Evolutionary conservation across 1,284 basidiomycete species (phyloP), one percentile per base, ranked within the genome.

Genomic region (Apiotrichum gracile): DNA sequence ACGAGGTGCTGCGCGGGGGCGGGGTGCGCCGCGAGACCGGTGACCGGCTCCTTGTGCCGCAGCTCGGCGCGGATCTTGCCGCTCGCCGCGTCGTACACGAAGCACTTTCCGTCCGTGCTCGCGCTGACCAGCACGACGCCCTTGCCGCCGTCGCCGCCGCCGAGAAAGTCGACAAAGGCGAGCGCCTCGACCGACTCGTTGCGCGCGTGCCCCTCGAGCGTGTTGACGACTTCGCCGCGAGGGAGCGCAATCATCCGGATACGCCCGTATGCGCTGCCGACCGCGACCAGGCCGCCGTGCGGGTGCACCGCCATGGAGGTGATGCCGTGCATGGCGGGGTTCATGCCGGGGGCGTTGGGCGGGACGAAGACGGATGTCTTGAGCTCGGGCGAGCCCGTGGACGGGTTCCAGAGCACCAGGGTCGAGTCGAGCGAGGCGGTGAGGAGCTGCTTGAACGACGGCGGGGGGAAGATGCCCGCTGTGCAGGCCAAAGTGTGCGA

Each of bases 401-500:
- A 84, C 1, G 92, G 92, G 68, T 97, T 91, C 91, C 92, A 98
- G 65, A 87, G 84, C 57, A 96, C 86, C 46, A 97, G 79, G 3
- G 79, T 83, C 21, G 89, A 90, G 60, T 91, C 88, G 31, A 83
- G 84, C 60, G 89, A 88, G 9, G 87, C 87, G 6, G 92, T 91
- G 33, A 97, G 77, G 55, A 97, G 87, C 54, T 85, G 82, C 78
- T 91, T 91, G 58, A 90, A 89, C n/a, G 51, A 48, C 0, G 68
- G 66, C 12, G 67, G 60, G 0, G 91, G 92, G 76, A 96, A 99
- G 60, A 86, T 81, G 29, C 93, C 93, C 58, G 88, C 88, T 34
- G 90, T 87, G 12, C 92, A 86, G 4, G 91, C 78, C 9, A 86
- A 83, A 2, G 84, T 86, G 75, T 98, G 94, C 1, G 91, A 90